A percentile compares a stretch with the other conserved stretches of the same genome.
These are phyloP conservation scores for Haplographium delicatum DNA, from an alignment of 495 filamentous ascomycete species.

Conservation along the genomic window DNA sequence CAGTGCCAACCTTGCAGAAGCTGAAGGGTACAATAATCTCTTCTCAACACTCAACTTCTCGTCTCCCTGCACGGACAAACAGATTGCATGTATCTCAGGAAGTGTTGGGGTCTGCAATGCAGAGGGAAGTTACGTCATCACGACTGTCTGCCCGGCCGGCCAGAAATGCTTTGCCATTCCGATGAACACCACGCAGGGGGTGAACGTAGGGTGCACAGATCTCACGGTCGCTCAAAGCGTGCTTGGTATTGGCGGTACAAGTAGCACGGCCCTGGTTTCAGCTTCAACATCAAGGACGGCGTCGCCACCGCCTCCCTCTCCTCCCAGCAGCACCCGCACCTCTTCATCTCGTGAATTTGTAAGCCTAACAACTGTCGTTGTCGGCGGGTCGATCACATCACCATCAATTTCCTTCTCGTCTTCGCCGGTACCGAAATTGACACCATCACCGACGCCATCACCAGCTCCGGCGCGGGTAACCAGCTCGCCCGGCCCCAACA, in stretches of 20 bases:
- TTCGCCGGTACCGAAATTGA: not conserved
- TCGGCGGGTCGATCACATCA: not conserved
- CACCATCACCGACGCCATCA: not conserved
- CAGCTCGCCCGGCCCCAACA: not conserved
- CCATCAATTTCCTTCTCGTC: not conserved
- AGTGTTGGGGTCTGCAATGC: conserved; percentile 18
- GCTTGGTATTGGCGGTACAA: not conserved
- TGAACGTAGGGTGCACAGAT: conserved; percentile 21
- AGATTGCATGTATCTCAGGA: conserved; percentile 22
- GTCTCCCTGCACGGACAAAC: conserved; percentile 14
- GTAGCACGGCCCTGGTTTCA: too few species aligned
- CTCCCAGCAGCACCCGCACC: not conserved
- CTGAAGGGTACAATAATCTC: conserved; percentile 25
- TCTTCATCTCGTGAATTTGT: not conserved
- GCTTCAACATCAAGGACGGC: not conserved
- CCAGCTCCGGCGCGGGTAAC: not conserved
- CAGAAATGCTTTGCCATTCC: conserved; percentile 22
- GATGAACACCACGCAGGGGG: conserved; percentile 17
- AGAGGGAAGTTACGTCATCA: conserved; percentile 17
- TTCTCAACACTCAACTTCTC: conserved; percentile 24
- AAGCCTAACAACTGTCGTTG: not conserved
- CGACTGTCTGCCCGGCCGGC: conserved; percentile 13
- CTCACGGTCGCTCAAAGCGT: conserved; percentile 9
- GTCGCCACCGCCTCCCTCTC: not conserved
- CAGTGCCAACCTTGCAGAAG: conserved; percentile 19